These are phyloP conservation scores for Chrysoporthe cubensis DNA, from an alignment of 2,329 filamentous ascomycete species.

Conservation along the genomic window DNA sequence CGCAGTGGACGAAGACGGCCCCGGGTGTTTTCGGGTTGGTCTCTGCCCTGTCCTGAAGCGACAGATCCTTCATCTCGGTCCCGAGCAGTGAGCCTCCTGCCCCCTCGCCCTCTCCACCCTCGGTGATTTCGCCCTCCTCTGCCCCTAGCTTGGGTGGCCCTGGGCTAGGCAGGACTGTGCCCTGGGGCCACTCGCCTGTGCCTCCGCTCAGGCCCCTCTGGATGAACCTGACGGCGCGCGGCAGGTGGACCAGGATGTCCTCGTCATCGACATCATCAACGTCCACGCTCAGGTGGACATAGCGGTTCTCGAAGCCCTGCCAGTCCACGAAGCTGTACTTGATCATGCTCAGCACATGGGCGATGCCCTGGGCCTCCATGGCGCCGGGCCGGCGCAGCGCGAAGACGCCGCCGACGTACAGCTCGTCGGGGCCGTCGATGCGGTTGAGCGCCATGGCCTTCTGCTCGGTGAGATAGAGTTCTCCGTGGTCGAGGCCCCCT, in stretches of 20 bases:
- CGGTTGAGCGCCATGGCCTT: constrained; percentile 47
- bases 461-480: constrained; percentile 29
- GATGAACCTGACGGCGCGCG: constrained; percentile 81
- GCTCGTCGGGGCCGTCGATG: constrained; percentile 46
- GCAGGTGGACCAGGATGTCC: constrained; percentile 81
- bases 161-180: constrained; percentile 18
- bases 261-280: constrained; percentile 91
- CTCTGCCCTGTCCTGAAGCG: constrained; percentile 22
- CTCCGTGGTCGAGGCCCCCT: constrained; percentile 25
- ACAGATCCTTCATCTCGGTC: constrained; percentile 9
- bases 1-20: constrained; percentile 70
- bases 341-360: constrained; percentile 84
- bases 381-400: constrained; percentile 73
- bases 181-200: constrained; percentile 7
- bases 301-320: constrained; percentile 57
- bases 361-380: constrained; percentile 75
- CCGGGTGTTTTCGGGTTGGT: constrained; percentile 34
- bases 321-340: constrained; percentile 49
- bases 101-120: neutral
- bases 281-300: constrained; percentile 77
- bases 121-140: neutral
- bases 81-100: constrained; percentile 1
- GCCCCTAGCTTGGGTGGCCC: neutral
- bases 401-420: constrained; percentile 65
- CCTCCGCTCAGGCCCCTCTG: constrained; percentile 63